Base-by-base conservation (phyloP, 345 rosid genomes). In the Melaleuca alternifolia region DNA sequence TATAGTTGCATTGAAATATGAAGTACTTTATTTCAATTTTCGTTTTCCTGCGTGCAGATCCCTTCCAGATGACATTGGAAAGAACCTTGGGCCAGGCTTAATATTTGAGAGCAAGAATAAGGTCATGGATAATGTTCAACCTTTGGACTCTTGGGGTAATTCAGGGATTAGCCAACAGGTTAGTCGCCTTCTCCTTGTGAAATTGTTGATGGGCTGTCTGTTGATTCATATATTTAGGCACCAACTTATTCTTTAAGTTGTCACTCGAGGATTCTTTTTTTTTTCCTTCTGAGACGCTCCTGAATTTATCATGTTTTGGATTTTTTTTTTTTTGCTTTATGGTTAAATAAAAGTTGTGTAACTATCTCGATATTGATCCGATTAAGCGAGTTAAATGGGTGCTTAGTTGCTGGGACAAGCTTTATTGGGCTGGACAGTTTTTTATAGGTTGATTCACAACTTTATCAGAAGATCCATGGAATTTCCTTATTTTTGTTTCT, bases 111-210 rank as follows among this genome's bases (percentile, higher is more conserved):
- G 87, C 90, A 93, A 92, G 87, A 92, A 91, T 81, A 94, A 93
- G 89, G 91, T 91, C 87, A 76, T 94, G 51, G 97, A 94, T 84
- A 92, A 89, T 91, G 92, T 88, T 84, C 95, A 93, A 87, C 91
- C 96, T 59, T 82, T 95, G 92, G 92, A 92, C 87, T 91, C 97
- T 46, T 96, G 99, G 99, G 93, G 90, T 88, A 94, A 91, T 89
- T 91, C 94, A 51, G 90, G 84, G 54, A 91, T 88, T 53, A 93
- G 92, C 88, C 98, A 96, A 88, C 96, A 95, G 96, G 99, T 96
- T 83, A 46, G 83, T 62, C 15, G n/a, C 54, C 51, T 79, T 50
- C 86, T 87, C 59, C 33, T 75, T 5, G 28, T 59, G 51, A 83
- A 51, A 65, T 65, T 33, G 23, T 33, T 65, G 77, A 65, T 33